phyloP scores from a whole-genome alignment of 2,329 filamentous ascomycete genomes.

The Neocucurbitaria cava region DNA sequence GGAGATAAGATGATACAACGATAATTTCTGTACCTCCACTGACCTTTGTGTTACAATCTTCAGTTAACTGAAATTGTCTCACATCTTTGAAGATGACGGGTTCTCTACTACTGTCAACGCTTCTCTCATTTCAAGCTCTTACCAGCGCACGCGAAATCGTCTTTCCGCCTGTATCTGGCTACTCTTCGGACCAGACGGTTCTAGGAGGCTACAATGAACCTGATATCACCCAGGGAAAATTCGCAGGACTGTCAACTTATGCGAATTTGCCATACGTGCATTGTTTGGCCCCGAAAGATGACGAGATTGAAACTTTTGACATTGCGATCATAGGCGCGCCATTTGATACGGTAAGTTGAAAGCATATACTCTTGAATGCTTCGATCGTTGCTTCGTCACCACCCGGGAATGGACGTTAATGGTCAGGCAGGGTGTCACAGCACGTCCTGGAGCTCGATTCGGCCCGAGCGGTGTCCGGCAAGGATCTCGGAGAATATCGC shows the following conservation, averaged over 20 bases:
- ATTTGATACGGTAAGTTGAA: conserved; percentile 55
- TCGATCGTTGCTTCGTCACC: background rate
- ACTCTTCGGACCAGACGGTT: conserved; percentile 43
- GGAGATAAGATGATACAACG: conserved; percentile 3
- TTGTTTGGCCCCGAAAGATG: conserved; percentile 48
- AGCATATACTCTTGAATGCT: background rate
- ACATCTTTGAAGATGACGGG: conserved; percentile 1
- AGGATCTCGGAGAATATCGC: conserved; percentile 57
- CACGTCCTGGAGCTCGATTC: conserved; percentile 60
- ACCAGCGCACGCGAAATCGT: conserved; percentile 50
- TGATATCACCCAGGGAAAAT: conserved; percentile 45
- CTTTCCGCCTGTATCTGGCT: conserved; percentile 51
- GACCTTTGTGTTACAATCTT: background rate
- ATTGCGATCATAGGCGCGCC: conserved; percentile 59
- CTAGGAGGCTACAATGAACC: conserved; percentile 21
- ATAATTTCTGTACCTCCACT: background rate
- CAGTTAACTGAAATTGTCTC: background rate
- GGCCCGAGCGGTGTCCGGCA: conserved; percentile 60
- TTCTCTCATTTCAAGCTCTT: background rate
- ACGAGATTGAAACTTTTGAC: conserved; percentile 53
- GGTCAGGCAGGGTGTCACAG: conserved; percentile 54
- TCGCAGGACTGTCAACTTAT: conserved; percentile 55
- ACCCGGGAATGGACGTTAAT: conserved; percentile 6
- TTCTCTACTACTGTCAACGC: background rate
- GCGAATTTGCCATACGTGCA: conserved; percentile 58